Percentiles rank a stretch among this genome's conserved stretches.
Conservation (phyloP, 2,329 filamentous ascomycete genomes). For the Neopestalotiopsis rosae region DNA sequence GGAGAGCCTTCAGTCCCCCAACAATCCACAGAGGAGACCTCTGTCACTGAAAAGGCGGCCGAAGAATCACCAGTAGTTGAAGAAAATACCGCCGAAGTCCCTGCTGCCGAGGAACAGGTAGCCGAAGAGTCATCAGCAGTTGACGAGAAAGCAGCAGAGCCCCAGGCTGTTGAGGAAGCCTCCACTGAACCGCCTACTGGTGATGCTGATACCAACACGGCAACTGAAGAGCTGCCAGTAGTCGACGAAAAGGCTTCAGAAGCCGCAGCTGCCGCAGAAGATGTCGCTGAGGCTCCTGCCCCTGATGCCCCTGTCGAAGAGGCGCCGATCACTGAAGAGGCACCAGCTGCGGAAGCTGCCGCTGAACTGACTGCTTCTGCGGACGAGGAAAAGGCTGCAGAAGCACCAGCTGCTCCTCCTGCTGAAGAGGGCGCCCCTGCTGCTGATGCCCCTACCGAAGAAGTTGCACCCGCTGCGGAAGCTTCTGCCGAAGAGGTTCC, state of each 20-base stretch:
- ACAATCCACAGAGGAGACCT: not conserved
- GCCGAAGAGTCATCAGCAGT: not conserved
- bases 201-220: not conserved
- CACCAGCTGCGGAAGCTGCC: not conserved
- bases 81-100: constrained; percentile 15
- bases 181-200: not conserved
- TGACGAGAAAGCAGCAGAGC: not conserved
- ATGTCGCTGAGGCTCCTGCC: not conserved
- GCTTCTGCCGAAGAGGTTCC: not conserved
- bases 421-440: not conserved
- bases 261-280: not conserved
- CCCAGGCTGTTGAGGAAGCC: not conserved
- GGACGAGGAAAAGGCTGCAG: not conserved
- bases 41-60: not conserved
- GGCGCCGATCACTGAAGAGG: not conserved
- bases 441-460: not conserved
- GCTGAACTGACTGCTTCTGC: not conserved
- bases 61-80: not conserved
- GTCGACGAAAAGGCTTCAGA: not conserved
- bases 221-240: not conserved
- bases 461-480: not conserved
- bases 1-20: not conserved
- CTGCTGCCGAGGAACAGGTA: constrained; percentile 2
- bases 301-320: not conserved
- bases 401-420: not conserved